Base-by-base conservation (phyloP, 1,284 basidiomycete species). In the Apiotrichum siamense region DNA sequence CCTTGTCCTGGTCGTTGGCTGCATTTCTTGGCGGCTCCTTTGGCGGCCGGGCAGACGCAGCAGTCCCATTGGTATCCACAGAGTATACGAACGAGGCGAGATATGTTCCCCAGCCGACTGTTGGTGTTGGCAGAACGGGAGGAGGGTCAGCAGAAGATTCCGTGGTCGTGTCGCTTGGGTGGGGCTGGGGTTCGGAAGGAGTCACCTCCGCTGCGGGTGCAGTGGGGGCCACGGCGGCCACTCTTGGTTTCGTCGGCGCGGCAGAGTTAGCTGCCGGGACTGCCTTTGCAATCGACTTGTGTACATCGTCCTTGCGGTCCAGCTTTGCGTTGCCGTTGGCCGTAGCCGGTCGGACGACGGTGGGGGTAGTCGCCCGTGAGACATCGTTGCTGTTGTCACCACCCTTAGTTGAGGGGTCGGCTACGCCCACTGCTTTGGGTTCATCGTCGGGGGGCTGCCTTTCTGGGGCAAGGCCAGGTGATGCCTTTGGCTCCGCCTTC, bases 41-140 rank as follows among this genome's bases (percentile, higher is more conserved):
- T 29, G 26, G 50, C 44, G 12, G 37, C 40, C 21, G 20, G 33
- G 24, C 31, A 26, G 20, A 31, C 29, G 29, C 29, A 9, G 10
- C 29, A 31, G 29, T 9, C 10, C 10, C 10, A 31, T 31, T 9
- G 29, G 29, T 17, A 5, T 41, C 25, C 12, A 27, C 43, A 18
- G 26, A 51, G 51, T 32, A 60, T 25, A 68, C 62, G 35, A 63
- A 60, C 6, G 62, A 64, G 25, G 58, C 61, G 21, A 68, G 45
- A 51, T 64, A 66, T 4, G 61, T 46, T 15, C 61, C 63, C 66
- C 66, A 68, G 1, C 63, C 60, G 2, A 31, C 25, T 11, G 23
- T 7, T 7, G 33, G 39, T 12, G 24, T 10, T 21, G 47, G 23
- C 15, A 21, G 18, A 23, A 32, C 31, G 21, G 25, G 7, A 6